Conservation (phyloP, 2,329 filamentous ascomycete species). For the Cytospora paraplurivora region DNA sequence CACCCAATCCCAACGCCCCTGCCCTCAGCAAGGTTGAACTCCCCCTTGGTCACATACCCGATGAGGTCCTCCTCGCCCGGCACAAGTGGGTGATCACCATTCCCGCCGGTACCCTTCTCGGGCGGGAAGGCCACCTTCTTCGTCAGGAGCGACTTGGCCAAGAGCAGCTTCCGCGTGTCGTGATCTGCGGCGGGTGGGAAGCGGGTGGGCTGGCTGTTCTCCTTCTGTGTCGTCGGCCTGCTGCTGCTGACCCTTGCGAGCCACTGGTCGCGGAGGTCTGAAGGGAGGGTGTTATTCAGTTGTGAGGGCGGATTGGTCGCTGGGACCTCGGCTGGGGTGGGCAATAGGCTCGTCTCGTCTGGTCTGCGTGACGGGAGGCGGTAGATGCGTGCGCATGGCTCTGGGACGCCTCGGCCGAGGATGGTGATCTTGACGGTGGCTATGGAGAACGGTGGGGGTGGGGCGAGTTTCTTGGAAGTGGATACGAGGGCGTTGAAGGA, state of each 20-base stretch:
- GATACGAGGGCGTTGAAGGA: constrained; percentile 37
- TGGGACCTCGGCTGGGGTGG: constrained; percentile 48
- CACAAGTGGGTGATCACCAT: constrained; percentile 62
- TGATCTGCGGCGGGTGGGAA: constrained; percentile 35
- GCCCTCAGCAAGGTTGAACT: constrained; percentile 78
- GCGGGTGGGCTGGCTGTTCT: constrained; percentile 34
- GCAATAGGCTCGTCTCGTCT: constrained; percentile 30
- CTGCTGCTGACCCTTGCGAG: constrained; percentile 44
- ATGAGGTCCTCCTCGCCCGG: constrained; percentile 76
- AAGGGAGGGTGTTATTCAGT: constrained; percentile 39
- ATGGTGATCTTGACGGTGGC: constrained; percentile 69
- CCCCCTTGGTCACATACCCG: constrained; percentile 87
- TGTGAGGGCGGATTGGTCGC: constrained; percentile 43
- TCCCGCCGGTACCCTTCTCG: constrained; percentile 43
- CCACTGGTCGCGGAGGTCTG: constrained; percentile 69
- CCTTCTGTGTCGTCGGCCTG: constrained; percentile 31
- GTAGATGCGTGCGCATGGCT: constrained; percentile 79
- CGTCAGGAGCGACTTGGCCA: constrained; percentile 52
- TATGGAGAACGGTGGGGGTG: constrained; percentile 43
- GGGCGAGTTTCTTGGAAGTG: constrained; percentile 32
- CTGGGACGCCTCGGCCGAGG: constrained; percentile 69
- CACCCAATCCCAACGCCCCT: constrained; percentile 75
- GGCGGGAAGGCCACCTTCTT: constrained; percentile 41
- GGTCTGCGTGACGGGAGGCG: constrained; percentile 63
- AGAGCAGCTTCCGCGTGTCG: constrained; percentile 46